Conservation (phyloP, 1,139 yeast species). For the Candida glucosophila region DNA sequence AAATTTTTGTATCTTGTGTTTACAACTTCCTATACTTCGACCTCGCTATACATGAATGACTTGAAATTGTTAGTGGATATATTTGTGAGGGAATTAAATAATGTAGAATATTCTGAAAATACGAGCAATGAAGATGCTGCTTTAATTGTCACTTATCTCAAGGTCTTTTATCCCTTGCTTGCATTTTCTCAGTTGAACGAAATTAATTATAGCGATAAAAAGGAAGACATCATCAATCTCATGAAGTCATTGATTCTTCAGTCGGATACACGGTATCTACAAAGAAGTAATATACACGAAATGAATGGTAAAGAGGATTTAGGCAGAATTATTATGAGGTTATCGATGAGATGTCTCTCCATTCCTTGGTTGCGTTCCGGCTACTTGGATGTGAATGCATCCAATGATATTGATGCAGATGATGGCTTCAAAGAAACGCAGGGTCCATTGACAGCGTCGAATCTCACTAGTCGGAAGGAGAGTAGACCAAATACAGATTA, state of each 20-base stretch:
- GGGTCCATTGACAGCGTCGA: too few relatives aligned
- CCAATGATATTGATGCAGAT: background rate
- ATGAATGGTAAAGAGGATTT: conserved; percentile 20
- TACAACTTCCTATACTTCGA: conserved; percentile 56
- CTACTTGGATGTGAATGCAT: background rate
- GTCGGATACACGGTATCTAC: conserved; percentile 2
- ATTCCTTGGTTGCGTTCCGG: conserved; percentile 44
- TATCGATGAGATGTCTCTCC: conserved; percentile 55
- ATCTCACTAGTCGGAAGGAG: too few relatives aligned
- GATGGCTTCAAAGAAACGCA: conserved; percentile 1
- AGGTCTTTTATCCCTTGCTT: conserved; percentile 68
- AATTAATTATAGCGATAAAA: conserved; percentile 46
- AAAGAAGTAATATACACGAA: conserved; percentile 5
- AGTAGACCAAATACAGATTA: too few relatives aligned
- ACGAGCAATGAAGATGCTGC: conserved; percentile 41
- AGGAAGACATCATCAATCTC: conserved; percentile 41
- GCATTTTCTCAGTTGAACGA: conserved; percentile 54
- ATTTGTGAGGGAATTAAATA: conserved; percentile 66
- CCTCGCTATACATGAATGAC: conserved; percentile 75
- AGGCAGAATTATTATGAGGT: conserved; percentile 45
- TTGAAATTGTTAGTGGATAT: conserved; percentile 81
- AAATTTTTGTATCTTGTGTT: conserved; percentile 71
- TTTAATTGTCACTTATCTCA: conserved; percentile 63
- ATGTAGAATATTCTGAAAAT: conserved; percentile 38
- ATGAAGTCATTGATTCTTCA: conserved; percentile 32